Percentiles rank a stretch among this genome's conserved stretches.
These are phyloP conservation scores for Penicillium capsulatum DNA, from an alignment of 2,329 filamentous ascomycete species.

Conservation along the genomic window DNA sequence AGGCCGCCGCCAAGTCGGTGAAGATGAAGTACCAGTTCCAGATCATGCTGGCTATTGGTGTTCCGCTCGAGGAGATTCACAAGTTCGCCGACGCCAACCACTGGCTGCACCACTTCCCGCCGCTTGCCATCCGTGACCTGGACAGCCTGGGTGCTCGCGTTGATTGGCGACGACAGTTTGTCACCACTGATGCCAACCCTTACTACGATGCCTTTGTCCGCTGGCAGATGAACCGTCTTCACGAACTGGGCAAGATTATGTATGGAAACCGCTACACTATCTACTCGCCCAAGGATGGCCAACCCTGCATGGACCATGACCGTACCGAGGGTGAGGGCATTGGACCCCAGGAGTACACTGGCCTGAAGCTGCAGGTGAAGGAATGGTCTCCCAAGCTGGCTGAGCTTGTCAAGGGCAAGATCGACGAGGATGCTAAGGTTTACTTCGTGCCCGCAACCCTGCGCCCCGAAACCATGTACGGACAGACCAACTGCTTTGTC, in stretches of 20 bases:
- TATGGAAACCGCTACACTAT: constrained; percentile 92
- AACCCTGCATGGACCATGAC: constrained; percentile 86
- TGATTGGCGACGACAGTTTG: constrained; percentile 88
- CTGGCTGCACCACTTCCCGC: constrained; percentile 90
- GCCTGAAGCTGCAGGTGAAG: constrained; percentile 82
- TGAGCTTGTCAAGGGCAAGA: constrained; percentile 67
- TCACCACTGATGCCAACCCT: constrained; percentile 93
- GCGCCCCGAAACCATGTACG: constrained; percentile 97
- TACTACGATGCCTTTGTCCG: constrained; percentile 94
- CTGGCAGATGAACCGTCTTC: constrained; percentile 95
- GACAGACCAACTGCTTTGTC: constrained; percentile 93
- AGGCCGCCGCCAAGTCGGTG: constrained; percentile 81
- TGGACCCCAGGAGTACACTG: constrained; percentile 86
- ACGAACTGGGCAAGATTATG: constrained; percentile 86
- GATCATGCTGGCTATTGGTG: constrained; percentile 88
- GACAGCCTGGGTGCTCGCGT: constrained; percentile 80
- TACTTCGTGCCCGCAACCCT: constrained; percentile 91
- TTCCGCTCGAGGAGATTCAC: constrained; percentile 83
- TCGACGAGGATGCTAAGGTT: constrained; percentile 73
- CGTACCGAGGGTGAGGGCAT: constrained; percentile 75
- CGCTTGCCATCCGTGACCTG: constrained; percentile 70
- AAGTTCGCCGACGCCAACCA: constrained; percentile 85
- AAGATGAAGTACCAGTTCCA: constrained; percentile 96
- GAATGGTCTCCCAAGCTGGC: constrained; percentile 79
- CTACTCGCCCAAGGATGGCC: constrained; percentile 83